These are phyloP conservation scores for Mycosarcoma mackinlayi DNA, from an alignment of 1,284 basidiomycete genomes.

Conservation along the genomic window DNA sequence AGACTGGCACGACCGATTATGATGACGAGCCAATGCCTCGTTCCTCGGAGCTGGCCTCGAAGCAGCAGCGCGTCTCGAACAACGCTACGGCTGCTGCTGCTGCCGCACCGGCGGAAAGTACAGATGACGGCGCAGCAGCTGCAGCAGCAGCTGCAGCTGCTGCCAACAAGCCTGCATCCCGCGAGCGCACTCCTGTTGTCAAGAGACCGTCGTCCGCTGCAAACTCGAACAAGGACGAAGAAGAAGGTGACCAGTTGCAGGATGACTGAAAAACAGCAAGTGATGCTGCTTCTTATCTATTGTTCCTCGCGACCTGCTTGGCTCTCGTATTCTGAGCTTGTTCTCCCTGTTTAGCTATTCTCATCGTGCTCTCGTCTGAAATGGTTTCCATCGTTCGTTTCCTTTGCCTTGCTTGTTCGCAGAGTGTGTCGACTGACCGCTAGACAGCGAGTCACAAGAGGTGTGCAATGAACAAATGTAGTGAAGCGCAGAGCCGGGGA, in stretches of 20 bases:
- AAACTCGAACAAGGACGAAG: conserved; percentile 16
- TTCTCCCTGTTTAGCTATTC: no score
- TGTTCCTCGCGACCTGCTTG: not conserved
- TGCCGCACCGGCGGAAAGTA: not conserved
- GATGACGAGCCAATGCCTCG: conserved; percentile 15
- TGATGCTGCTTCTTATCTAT: not conserved
- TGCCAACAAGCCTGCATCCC: conserved; percentile 4
- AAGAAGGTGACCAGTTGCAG: conserved; percentile 36
- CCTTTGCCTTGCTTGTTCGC: no score
- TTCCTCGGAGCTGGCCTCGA: conserved; percentile 1
- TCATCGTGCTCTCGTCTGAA: no score
- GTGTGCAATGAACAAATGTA: no score
- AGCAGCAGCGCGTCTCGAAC: conserved; percentile 1
- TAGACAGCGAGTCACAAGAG: no score
- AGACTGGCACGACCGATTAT: conserved; percentile 27
- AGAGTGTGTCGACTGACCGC: no score
- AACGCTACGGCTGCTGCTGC: conserved; percentile 1
- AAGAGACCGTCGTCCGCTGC: conserved; percentile 8
- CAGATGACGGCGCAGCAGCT: no score
- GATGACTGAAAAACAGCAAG: conserved; percentile 17
- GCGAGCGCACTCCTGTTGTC: conserved; percentile 21
- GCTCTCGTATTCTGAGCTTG: not conserved
- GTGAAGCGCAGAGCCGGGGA: no score
- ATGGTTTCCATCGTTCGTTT: no score
- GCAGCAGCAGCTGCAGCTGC: no score